A percentile compares a stretch with the other conserved stretches of the same genome.
phyloP scores from a whole-genome alignment of 148 eudicot genomes.

The Drosera capensis region DNA sequence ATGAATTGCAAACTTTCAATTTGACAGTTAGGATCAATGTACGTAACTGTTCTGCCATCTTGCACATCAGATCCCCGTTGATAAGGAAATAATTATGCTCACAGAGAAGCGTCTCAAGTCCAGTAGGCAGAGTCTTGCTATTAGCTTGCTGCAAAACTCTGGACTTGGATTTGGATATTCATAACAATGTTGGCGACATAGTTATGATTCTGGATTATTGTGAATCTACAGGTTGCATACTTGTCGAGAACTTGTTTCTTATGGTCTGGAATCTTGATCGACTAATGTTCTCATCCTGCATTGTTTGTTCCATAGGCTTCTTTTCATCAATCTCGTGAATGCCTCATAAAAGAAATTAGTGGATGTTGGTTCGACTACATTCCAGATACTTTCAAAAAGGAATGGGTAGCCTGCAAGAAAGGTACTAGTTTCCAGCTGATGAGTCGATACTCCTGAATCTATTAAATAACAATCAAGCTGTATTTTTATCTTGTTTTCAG shows the following conservation, averaged over 20 bases:
- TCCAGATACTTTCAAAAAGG: conserved; percentile 32
- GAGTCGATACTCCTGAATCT: background rate
- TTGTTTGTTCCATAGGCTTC: conserved; percentile 26
- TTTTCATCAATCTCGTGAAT: conserved; percentile 31
- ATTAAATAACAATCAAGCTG: too few relatives aligned
- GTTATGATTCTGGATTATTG: too few relatives aligned
- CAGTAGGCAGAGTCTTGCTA: too few relatives aligned
- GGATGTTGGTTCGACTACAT: conserved; percentile 39
- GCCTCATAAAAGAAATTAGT: conserved; percentile 21
- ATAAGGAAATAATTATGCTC: too few relatives aligned
- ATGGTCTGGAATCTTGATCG: too few relatives aligned
- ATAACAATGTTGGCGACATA: too few relatives aligned
- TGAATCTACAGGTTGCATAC: too few relatives aligned
- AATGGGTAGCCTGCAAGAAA: conserved; percentile 34
- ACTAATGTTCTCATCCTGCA: conserved; percentile 10
- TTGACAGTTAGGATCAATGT: conserved; percentile 22
- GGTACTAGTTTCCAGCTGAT: conserved; percentile 9
- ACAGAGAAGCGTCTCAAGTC: too few relatives aligned
- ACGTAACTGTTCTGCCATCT: conserved; percentile 5
- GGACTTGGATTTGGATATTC: too few relatives aligned
- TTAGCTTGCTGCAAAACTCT: too few relatives aligned
- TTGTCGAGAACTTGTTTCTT: too few relatives aligned
- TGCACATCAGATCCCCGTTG: background rate
- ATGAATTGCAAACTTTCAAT: conserved; percentile 28
- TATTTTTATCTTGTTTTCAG: too few relatives aligned